Conservation (phyloP, 495 filamentous ascomycete species). For the Darksidea phi region DNA sequence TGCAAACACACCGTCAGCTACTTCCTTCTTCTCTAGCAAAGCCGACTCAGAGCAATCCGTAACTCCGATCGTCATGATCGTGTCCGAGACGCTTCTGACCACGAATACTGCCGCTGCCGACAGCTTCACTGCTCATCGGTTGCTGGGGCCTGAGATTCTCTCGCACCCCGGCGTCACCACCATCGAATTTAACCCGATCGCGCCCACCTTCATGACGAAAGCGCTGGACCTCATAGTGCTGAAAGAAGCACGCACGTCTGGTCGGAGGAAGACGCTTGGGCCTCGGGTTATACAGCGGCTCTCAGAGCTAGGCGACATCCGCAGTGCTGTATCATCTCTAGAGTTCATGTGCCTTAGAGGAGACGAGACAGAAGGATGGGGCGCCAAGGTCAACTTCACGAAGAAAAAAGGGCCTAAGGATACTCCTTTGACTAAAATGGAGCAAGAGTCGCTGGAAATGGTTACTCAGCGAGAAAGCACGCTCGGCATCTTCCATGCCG, state of each 20-base stretch:
- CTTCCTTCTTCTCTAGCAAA: slow-evolving; percentile 37
- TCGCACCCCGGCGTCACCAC: slow-evolving; percentile 70
- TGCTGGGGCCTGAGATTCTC: slow-evolving; percentile 81
- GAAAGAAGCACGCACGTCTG: slow-evolving; percentile 74
- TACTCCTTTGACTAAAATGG: slow-evolving; percentile 63
- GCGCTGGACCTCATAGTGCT: slow-evolving; percentile 74
- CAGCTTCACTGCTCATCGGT: slow-evolving; percentile 83
- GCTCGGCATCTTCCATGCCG: slow-evolving; percentile 91
- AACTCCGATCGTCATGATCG: slow-evolving; percentile 79
- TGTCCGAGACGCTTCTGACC: slow-evolving; percentile 81
- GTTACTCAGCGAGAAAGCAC: slow-evolving; percentile 82
- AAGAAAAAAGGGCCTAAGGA: slow-evolving; percentile 60
- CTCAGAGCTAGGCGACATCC: slow-evolving; percentile 82
- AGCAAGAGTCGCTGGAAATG: slow-evolving; percentile 67
- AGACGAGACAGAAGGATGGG: slow-evolving; percentile 64
- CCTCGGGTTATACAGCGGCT: slow-evolving; percentile 70
- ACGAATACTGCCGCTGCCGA: slow-evolving; percentile 74
- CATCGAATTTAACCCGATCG: slow-evolving; percentile 90
- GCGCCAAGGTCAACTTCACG: slow-evolving; percentile 61
- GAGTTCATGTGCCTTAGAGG: slow-evolving; percentile 85
- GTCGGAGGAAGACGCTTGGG: slow-evolving; percentile 64
- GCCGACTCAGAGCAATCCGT: slow-evolving; percentile 41
- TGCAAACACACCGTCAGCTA: slow-evolving; percentile 52
- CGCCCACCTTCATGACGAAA: slow-evolving; percentile 79
- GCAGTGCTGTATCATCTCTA: slow-evolving; percentile 83